Evolutionary conservation across 73 alveolate species (phyloP), one percentile per base, ranked within the genome.

Genomic region (Stentor coeruleus): DNA sequence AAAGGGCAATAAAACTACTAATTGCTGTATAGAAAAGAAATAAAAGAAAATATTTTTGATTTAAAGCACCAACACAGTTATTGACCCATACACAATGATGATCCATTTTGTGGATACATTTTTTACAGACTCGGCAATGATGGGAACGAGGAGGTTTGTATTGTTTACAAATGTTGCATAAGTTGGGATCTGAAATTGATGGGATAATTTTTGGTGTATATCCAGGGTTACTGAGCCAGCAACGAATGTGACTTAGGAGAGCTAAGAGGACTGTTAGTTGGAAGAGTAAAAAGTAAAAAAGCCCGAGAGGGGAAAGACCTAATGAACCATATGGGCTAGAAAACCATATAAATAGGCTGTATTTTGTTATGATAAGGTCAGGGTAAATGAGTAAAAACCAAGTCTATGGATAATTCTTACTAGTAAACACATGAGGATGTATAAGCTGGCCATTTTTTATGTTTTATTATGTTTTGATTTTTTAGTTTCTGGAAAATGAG

Each of bases 81-180:
- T 76, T 76, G 35, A 76, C 83, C 90, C 90, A 84, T 30, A 83
- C 77, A 76, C 90, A 84, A 76, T 84, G 90, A 77, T 84, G 90
- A 76, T 84, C 90, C 82, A 84, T 42, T 76, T 76, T n/a, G n/a
- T 60, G 60, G 20, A 84, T 49, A 77, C 90, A 84, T 36, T 83
- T 55, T 26, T 84, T 66, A 55, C 90, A 84, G 33, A 73, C 39
- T 77, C 81, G 58, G 74, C 90, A 84, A 74, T 84, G 90, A 31
- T 66, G 79, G 37, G 42, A 1, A 20, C 79, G n/a, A 0, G 42
- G 36, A 15, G 79, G 79, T 40, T 66, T 66, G n/a, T 20, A 66
- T 11, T 20, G 37, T 14, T 66, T 33, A 40, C 79, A 66, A 20
- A 11, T 66, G n/a, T 20, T 2, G 79, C 79, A 66, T 20, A 20